Percentiles rank a stretch among this genome's conserved stretches.
These are phyloP conservation scores for Podospora conica DNA, from an alignment of 495 filamentous ascomycete species.

Conservation along the genomic window DNA sequence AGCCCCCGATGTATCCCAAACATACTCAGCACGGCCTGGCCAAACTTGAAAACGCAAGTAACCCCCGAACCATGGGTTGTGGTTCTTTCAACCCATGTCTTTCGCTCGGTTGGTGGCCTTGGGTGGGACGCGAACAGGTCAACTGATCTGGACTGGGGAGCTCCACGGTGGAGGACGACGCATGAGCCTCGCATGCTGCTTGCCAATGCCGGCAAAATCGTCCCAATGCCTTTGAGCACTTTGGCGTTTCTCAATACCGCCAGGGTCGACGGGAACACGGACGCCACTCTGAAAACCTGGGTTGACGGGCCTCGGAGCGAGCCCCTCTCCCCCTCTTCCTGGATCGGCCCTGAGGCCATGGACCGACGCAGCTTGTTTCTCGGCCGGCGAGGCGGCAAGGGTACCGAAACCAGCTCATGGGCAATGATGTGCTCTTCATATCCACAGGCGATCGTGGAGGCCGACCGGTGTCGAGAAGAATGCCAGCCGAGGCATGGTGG, in stretches of 20 bases:
- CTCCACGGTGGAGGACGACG: conserved; percentile 15
- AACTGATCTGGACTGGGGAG: conserved; percentile 8
- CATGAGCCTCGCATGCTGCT: conserved; percentile 36
- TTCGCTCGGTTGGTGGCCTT: conserved; percentile 1
- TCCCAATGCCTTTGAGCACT: conserved; percentile 28
- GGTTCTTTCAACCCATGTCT: neutral
- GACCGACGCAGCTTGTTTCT: conserved; percentile 12
- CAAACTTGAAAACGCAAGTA: neutral
- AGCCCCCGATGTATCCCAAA: neutral
- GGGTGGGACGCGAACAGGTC: conserved; percentile 5
- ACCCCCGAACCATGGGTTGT: neutral
- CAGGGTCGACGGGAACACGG: conserved; percentile 22
- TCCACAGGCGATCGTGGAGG: neutral
- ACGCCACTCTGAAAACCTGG: conserved; percentile 24
- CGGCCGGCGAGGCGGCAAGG: conserved; percentile 15
- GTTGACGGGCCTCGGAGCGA: conserved; percentile 9
- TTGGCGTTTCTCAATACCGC: conserved; percentile 22
- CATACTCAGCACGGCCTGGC: neutral
- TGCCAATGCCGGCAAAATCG: conserved; percentile 37
- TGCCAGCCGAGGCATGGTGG: neutral
- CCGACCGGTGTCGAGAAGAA: neutral
- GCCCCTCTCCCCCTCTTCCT: conserved; percentile 11
- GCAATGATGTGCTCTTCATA: neutral
- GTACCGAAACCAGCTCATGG: conserved; percentile 15
- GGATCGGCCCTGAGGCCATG: conserved; percentile 9